phyloP scores from a whole-genome alignment of 441 rosid genomes.

The Pelargonium citronellum region DNA sequence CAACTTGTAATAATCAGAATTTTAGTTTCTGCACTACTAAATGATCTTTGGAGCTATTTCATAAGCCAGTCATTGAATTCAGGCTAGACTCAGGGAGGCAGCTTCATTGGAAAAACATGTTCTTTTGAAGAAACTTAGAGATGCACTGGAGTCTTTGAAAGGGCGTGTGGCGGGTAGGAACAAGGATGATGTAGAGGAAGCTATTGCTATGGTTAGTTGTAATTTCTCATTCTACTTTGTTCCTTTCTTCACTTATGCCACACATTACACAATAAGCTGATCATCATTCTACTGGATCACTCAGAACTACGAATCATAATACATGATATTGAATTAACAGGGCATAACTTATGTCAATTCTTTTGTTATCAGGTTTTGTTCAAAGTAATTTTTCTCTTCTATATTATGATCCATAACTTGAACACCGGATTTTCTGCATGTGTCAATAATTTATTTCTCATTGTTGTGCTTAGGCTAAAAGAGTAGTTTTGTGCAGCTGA shows the following conservation, averaged over 20 bases:
- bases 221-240: background rate
- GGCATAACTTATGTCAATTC: too few relatives aligned
- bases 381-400: too few relatives aligned
- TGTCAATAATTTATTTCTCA: too few relatives aligned
- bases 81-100: conserved; percentile 85
- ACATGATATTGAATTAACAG: background rate
- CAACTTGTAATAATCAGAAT: too few relatives aligned
- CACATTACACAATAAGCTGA: background rate
- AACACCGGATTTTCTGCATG: too few relatives aligned
- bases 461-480: too few relatives aligned
- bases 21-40: too few relatives aligned
- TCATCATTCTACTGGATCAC: background rate
- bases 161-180: conserved; percentile 88
- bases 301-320: background rate
- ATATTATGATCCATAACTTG: too few relatives aligned
- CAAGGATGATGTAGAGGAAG: conserved; percentile 94
- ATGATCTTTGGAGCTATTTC: too few relatives aligned
- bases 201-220: conserved; percentile 73
- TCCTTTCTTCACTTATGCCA: background rate
- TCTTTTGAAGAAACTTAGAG: conserved; percentile 92
- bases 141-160: conserved; percentile 76
- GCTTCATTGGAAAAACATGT: conserved; percentile 95
- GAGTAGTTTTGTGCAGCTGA: too few relatives aligned
- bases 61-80: conserved; percentile 15
- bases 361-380: background rate